Base-by-base conservation (phyloP, 2,329 filamentous ascomycete species). In the Neodidymelliopsis sp. region DNA sequence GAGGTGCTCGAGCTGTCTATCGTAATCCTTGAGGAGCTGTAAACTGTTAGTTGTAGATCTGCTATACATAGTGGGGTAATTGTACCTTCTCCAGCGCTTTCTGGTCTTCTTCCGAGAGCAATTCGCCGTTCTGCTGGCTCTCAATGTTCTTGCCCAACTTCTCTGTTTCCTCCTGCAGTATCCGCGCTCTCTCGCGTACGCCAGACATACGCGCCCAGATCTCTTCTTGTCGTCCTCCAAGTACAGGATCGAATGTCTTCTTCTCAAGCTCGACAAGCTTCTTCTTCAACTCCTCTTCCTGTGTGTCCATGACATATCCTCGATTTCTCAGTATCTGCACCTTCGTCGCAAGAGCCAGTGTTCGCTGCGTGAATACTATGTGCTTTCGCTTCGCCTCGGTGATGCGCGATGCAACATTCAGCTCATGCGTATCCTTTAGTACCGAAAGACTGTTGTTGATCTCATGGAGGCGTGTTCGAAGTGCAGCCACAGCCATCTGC, bases 201-300 rank as follows among this genome's bases (percentile, higher is more conserved):
- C 87, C 83, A 37, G 91, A 87, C 75, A 94, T 83, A 34, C 90
- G 79, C 57, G 89, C 91, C 90, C 90, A 94, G 33, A 94, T 84
- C 76, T 94, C 90, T 72, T 94, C 90, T 67, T 90, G 87, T 58
- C 89, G 79, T 2, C 89, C 89, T 27, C 83, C 83, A 45, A 93
- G 80, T 6, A 86, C 85, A 6, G 90, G 90, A 65, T 94, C 90
- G 56, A 86, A 84, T 20, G 91, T 83, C 39, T 80, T 79, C 64
- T 84, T 83, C 69, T 92, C 88, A 49, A 94, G 76, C 18, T 77
- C 79, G 63, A 85, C 77, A 49, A 95, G 77, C 69, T 89, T 88
- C 60, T 84, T 84, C 71, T 87, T 86, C 34, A 95, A 72, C 57
- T 89, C 86, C 63, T 95, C 90, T 71, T 95, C 90, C 54, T 89